phyloP scores from a whole-genome alignment of 768 basidiomycete genomes.

The Hygrocybe coccinea region DNA sequence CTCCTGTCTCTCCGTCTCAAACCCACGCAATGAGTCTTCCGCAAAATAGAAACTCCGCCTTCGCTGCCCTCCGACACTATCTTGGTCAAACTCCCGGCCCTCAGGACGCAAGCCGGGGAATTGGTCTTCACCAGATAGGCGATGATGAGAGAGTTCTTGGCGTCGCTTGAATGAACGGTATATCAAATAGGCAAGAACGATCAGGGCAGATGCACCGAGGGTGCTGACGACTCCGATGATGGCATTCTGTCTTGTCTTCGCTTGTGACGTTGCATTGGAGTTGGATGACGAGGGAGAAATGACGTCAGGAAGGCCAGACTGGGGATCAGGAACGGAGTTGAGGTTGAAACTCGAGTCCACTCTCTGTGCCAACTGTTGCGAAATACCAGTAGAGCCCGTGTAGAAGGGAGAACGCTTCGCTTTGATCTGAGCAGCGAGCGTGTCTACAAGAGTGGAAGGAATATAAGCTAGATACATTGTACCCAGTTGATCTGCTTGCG shows the following conservation, averaged over 20 bases:
- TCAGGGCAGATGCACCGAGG: slow-evolving; percentile 70
- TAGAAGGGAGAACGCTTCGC: slow-evolving; percentile 61
- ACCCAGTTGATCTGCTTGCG: slow-evolving; percentile 47
- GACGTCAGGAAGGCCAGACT: slow-evolving; percentile 18
- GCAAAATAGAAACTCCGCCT: slow-evolving; percentile 82
- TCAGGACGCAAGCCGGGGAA: slow-evolving; percentile 48
- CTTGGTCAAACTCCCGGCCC: slow-evolving; percentile 74
- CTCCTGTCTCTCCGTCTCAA: slow-evolving; percentile 35
- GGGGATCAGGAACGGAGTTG: slow-evolving; percentile 40
- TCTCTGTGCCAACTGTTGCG: slow-evolving; percentile 59
- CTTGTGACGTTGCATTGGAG: slow-evolving; percentile 28
- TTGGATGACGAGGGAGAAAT: slow-evolving; percentile 13
- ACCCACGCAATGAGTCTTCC: slow-evolving; percentile 73
- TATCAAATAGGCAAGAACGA: slow-evolving; percentile 68
- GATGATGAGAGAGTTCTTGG: slow-evolving; percentile 63
- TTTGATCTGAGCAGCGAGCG: slow-evolving; percentile 63
- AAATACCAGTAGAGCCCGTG: slow-evolving; percentile 38
- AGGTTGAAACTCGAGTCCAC: slow-evolving; percentile 68
- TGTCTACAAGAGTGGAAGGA: slow-evolving; percentile 47
- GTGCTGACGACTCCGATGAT: slow-evolving; percentile 89
- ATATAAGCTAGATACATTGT: slow-evolving; percentile 75
- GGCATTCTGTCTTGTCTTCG: slow-evolving; percentile 65
- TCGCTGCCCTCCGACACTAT: slow-evolving; percentile 66
- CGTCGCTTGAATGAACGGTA: slow-evolving; percentile 64
- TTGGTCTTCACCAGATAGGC: slow-evolving; percentile 54